Base-by-base conservation (phyloP, 2,329 filamentous ascomycete genomes). In the Zasmidium angulare region DNA sequence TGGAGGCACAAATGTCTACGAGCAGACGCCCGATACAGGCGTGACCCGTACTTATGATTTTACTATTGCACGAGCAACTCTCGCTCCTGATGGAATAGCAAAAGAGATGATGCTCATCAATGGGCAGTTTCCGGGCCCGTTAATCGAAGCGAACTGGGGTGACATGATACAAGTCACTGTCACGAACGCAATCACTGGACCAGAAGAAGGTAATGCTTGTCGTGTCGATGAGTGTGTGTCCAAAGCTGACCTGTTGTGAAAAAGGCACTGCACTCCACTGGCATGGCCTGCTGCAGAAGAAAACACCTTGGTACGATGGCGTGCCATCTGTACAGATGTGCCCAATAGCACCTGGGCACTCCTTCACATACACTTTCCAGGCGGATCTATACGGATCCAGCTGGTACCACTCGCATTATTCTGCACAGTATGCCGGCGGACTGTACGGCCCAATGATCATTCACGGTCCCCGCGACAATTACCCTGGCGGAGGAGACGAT, bases 241-340 rank as follows among this genome's bases (percentile, higher is more conserved):
- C n/a, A n/a, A n/a, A n/a, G n/a, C n/a, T n/a, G n/a, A n/a, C n/a
- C n/a, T n/a, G n/a, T n/a, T n/a, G n/a, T n/a, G 57, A 52, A 12
- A 72, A 75, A 56, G 72, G 73, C 9, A 77, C 75, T 11, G 66
- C 73, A 1, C 55, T 80, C 7, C 78, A 80, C 58, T 79, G 74
- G 71, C 78, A 79, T 65, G 77, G 78, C 3, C 51, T 75, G 10
- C 63, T 69, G 36, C 70, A 73, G 55, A 62, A 67, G 29, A 66
- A 66, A 2, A 75, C 75, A 12, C 72, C 71, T 14, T 75, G 71
- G 69, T 69, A 72, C 51, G 78, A 79, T 68, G 78, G 78, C 29
- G 76, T 78, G 11, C 73, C 76, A 11, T 71, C 70, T 1, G 67
- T 78, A 7, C 71, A 72, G 2, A 75, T 78, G 62, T 77, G 73